Conservation (phyloP, 371 early-diverging fungal genomes). For the Lichtheimia hyalospora region DNA sequence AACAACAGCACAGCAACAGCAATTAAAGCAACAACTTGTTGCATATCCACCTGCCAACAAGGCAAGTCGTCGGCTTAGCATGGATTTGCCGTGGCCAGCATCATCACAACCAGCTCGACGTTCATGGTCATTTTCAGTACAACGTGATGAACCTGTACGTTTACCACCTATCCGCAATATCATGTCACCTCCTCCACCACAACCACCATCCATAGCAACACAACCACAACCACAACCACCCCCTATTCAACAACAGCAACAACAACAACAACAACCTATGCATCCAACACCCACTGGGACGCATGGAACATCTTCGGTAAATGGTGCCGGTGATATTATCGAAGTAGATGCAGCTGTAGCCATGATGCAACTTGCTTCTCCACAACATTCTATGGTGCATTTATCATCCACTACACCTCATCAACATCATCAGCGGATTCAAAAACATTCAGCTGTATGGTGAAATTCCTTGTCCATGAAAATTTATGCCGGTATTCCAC, state of each 20-base stretch:
- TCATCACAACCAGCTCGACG: neutral
- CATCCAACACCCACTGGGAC: too few relatives aligned
- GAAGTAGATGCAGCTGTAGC: conserved; percentile 31
- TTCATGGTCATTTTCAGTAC: conserved; percentile 4
- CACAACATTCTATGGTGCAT: neutral
- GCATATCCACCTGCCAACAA: neutral
- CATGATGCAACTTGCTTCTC: conserved; percentile 32
- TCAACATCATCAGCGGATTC: conserved; percentile 1
- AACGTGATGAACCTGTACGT: neutral
- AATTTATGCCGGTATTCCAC: too few relatives aligned
- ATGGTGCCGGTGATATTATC: conserved; percentile 1
- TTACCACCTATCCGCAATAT: conserved; percentile 8
- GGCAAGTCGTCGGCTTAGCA: neutral
- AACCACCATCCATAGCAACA: neutral
- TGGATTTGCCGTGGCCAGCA: conserved; percentile 1
- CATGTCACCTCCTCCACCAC: conserved; percentile 8
- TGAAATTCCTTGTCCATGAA: too few relatives aligned
- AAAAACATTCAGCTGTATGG: conserved; percentile 3
- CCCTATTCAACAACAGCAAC: neutral
- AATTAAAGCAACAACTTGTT: neutral
- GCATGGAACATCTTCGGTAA: too few relatives aligned
- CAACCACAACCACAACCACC: too few relatives aligned
- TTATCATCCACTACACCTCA: neutral
- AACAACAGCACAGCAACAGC: neutral
- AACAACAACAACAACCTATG: neutral